Conservation (phyloP, 169 alveolate species). For the Babesia sp. region DNA sequence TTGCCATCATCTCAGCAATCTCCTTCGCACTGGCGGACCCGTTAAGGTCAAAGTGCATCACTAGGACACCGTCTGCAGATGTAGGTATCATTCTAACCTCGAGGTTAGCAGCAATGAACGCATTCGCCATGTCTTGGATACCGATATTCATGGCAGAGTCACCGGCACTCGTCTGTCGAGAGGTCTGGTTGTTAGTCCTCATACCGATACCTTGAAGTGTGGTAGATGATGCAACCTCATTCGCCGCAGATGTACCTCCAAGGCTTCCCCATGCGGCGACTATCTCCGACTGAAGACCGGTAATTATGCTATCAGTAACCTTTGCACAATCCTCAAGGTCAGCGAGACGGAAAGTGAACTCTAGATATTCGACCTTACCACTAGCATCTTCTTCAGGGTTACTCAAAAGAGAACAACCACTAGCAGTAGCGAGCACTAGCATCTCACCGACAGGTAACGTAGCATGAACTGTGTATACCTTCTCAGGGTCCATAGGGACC, state of each 20-base stretch:
- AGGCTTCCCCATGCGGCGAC: slow-evolving; percentile 33
- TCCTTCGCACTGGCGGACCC: slow-evolving; percentile 31
- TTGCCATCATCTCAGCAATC: slow-evolving; percentile 37
- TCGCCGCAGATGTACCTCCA: neutral
- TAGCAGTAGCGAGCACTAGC: slow-evolving; percentile 63
- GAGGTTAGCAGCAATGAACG: slow-evolving; percentile 40
- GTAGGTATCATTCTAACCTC: slow-evolving; percentile 53
- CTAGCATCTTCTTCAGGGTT: slow-evolving; percentile 29
- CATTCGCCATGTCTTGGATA: slow-evolving; percentile 42
- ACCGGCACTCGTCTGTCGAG: neutral
- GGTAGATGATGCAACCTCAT: slow-evolving; percentile 20
- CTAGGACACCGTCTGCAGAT: slow-evolving; percentile 53
- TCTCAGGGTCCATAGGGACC: slow-evolving; percentile 52
- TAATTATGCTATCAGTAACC: slow-evolving; percentile 56
- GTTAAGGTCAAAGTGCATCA: slow-evolving; percentile 35
- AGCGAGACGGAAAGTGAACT: slow-evolving; percentile 53
- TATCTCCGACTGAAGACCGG: slow-evolving; percentile 33
- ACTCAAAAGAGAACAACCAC: slow-evolving; percentile 61
- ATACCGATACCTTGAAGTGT: slow-evolving; percentile 18
- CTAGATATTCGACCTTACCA: slow-evolving; percentile 30
- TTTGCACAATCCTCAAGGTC: slow-evolving; percentile 67
- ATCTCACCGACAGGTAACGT: slow-evolving; percentile 50
- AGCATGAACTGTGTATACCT: slow-evolving; percentile 56
- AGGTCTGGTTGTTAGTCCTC: slow-evolving; percentile 8
- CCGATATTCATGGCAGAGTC: neutral